These are phyloP conservation scores for Ascoidea asiatica DNA, from an alignment of 805 yeast genomes.

Conservation along the genomic window DNA sequence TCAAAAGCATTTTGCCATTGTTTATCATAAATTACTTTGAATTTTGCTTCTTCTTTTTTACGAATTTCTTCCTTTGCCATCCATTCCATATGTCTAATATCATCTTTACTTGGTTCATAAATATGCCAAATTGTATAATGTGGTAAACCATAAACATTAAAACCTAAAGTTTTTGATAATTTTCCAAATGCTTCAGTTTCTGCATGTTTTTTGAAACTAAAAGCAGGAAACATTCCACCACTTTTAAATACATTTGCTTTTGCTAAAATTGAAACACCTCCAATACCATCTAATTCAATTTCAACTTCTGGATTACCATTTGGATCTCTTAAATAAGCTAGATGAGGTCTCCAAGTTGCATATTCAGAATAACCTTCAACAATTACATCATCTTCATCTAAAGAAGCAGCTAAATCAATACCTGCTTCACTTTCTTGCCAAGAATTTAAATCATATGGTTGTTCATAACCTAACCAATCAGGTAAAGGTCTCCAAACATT, in stretches of 20 bases:
- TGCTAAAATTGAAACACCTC: constrained; percentile 88
- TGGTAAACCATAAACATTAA: constrained; percentile 76
- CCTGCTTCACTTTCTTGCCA: constrained; percentile 86
- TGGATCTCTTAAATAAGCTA: constrained; percentile 90
- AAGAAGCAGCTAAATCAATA: constrained; percentile 52
- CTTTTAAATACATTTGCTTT: constrained; percentile 75
- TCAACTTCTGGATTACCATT: constrained; percentile 90
- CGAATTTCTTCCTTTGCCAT: constrained; percentile 71
- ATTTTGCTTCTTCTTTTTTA: constrained; percentile 45
- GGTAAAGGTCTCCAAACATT: constrained; percentile 88
- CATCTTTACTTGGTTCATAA: constrained; percentile 91
- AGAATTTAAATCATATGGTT: constrained; percentile 73
- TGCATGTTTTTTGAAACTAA: constrained; percentile 90
- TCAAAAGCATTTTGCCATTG: constrained; percentile 72
- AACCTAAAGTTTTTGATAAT: constrained; percentile 76
- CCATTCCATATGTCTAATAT: constrained; percentile 79
- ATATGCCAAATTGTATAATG: constrained; percentile 96
- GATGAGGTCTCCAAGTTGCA: constrained; percentile 96
- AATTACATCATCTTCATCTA: constrained; percentile 90
- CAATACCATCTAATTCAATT: constrained; percentile 91
- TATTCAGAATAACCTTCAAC: constrained; percentile 98
- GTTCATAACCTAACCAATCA: constrained; percentile 75
- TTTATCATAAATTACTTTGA: constrained; percentile 51
- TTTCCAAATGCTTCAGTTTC: constrained; percentile 97
- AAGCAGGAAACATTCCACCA: constrained; percentile 95